Base-by-base conservation (phyloP, 148 eudicot genomes). In the Rhododendron kiyosumense region DNA sequence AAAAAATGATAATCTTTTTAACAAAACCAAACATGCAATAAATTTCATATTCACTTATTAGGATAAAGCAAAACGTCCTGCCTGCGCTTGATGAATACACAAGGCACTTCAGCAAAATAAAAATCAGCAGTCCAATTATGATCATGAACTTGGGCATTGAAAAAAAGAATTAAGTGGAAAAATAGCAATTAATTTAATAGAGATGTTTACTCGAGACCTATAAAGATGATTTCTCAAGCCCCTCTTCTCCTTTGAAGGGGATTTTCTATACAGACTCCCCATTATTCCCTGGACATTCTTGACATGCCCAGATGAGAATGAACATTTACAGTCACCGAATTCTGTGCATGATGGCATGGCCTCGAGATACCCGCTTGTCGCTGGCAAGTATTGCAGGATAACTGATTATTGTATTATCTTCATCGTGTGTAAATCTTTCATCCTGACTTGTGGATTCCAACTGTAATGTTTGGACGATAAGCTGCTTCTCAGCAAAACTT, bases 211-310 rank as follows among this genome's bases (percentile, higher is more conserved):
- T 69, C 75, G 6, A 69, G 38, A 3, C 75, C 75, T 69, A 30
- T 69, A 41, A 36, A 82, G 30, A 82, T 34, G 73, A 10, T 59
- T 61, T 41, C 32, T 61, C 51, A 82, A 54, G 65, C 71, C 51
- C 81, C 18, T 54, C 71, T 59, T 5, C 51, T 52, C 32, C 22
- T 49, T 32, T 18, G 48, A 63, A 38, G 43, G 57, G 69, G 48
- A 14, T 84, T 84, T 84, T 84, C 48, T 52, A 48, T 52, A 76
- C 81, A 76, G 10, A 49, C 32, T 36, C 36, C 38, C 24, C 52
- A 24, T 76, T 30, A n/a, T 51, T 5, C 20, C 57, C 10, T 36
- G 22, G 5, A 75, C 51, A 69, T 52, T 84, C 86, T 84, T 17
- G 52, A 38, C 22, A 75, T 75, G 59, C 81, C 77, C 71, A 54